Base-by-base conservation (phyloP, 495 filamentous ascomycete genomes). In the Penicillium coprophilum region DNA sequence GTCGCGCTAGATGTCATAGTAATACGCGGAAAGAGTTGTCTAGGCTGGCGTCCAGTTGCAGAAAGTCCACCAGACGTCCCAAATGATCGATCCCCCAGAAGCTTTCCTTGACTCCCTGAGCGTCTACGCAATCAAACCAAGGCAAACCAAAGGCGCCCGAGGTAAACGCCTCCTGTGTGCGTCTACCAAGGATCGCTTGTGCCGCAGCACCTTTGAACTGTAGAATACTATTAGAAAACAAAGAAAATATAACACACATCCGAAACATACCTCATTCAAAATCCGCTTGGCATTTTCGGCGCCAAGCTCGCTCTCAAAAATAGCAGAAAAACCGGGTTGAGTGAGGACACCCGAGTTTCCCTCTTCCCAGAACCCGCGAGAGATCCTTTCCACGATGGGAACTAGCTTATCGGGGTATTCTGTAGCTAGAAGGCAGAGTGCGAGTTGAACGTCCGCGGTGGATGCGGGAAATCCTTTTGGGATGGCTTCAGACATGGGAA, bases 11-110 rank as follows among this genome's bases (percentile, higher is more conserved):
- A 38, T 27, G 9, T 53, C 28, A 64, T 0, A 64, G 41, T 32
- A 64, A 45, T 4, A 58, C 55, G 0, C 45, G 32, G 31, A 61
- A 64, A 13, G 50, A 20, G 5, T 46, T 7, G 7, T 64, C 61
- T 12, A 58, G 19, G 6, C 30, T 61, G 8, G 36, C 47, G 31
- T 80, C 74, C 46, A 88, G 57, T 8, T 77, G 79, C 48, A 89
- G 64, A 60, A 83, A 82, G 55, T 80, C 72, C 20, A 71, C 71
- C 13, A 87, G 71, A 48, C 82, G 80, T 5, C 77, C 84, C 17
- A 87, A 46, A 60, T 87, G 82, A 69, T 87, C 85, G 40, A 88
- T 79, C 0, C 86, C 85, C 79, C 81, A 88, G 60, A 84, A 86
- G 0, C 70, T 68, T 48, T 88, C 81, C 30, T 59, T 83, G 54